Percentiles rank a stretch among this genome's conserved stretches.
Conservation (phyloP, 345 rosid genomes). For the Salix purpurea region DNA sequence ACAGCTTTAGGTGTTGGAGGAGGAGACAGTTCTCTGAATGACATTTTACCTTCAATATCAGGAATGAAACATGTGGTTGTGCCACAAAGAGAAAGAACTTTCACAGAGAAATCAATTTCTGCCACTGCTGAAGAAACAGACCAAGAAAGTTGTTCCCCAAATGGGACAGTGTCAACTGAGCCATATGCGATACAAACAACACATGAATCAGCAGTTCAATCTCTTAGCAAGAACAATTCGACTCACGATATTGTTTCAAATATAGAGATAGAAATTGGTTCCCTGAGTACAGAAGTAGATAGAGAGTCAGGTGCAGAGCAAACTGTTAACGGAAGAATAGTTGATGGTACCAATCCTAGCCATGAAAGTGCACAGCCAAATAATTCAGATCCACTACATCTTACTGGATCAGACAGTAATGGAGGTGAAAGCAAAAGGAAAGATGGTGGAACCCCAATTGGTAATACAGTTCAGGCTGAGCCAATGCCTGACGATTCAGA, state of each 20-base stretch:
- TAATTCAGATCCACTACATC: slow-evolving; percentile 19
- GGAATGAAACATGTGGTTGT: slow-evolving; percentile 12
- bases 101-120: slow-evolving; percentile 15
- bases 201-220: slow-evolving; percentile 16
- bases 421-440: slow-evolving; percentile 26
- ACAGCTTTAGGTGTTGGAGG: slow-evolving; percentile 22
- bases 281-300: slow-evolving; percentile 12
- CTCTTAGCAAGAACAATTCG: slow-evolving; percentile 13
- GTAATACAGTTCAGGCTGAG: slow-evolving; percentile 13
- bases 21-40: slow-evolving; percentile 22
- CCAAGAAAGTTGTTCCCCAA: slow-evolving; percentile 11
- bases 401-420: slow-evolving; percentile 17
- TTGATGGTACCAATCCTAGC: slow-evolving; percentile 17
- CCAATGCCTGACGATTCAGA: slow-evolving; percentile 15
- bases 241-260: slow-evolving; percentile 16
- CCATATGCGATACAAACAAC: slow-evolving; percentile 10
- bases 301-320: slow-evolving; percentile 22
- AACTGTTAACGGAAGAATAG: slow-evolving; percentile 10
- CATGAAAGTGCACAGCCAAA: slow-evolving; percentile 20
- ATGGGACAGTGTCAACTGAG: slow-evolving; percentile 10
- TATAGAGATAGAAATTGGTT: slow-evolving; percentile 18
- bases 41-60: slow-evolving; percentile 21
- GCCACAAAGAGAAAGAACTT: slow-evolving; percentile 9
- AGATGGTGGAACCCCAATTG: slow-evolving; percentile 18
- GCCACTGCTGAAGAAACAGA: slow-evolving; percentile 14